Evolutionary conservation across 2,329 filamentous ascomycete genomes (phyloP), one percentile per base, ranked within the genome.

Genomic region (Diaporthe australafricana): DNA sequence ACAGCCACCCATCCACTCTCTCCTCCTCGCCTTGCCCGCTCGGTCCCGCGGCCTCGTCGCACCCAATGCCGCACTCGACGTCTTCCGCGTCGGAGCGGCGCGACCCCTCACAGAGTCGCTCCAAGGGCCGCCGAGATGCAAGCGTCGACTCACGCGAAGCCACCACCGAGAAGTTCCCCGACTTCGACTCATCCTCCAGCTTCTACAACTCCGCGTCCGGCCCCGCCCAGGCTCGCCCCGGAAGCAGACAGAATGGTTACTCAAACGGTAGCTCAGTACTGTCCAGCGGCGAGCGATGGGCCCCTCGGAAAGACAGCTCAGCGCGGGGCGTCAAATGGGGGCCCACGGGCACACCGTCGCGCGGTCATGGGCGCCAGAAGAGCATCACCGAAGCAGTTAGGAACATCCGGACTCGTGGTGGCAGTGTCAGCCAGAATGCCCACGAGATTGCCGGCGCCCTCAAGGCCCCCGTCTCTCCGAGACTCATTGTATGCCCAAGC

Each of bases 391-490:
- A 98, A 82, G 94, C 96, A n/a, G 89, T 98, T 75, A 91, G 90
- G 77, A 95, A 91, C 3, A 96, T 98, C 77, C 88, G 94, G 75
- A 91, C 89, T 47, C 89, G 95, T 77, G 94, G 92, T 77, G 94
- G 90, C 66, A 98, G 95, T 81, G 92, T 98, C 77, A 95, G 92
- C 84, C 94, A 96, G 80, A 98, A 97, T 83, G 95, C 95, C 69
- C 94, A 97, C 73, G 96, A 98, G 82, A 90, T 99, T 77, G 95
- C 95, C 55, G 94, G 96, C 81, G 95, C 95, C 67, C 88, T 99
- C 73, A 94, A 92, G 79, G 96, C 95, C 48, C 96, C 96, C 6
- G 88, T 99, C 40, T 98, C 96, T 17, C 92, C 94, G 73, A 95
- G 88, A 82, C 90, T 98, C 75, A 90, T 98, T 82, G 96, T 98